phyloP scores from a whole-genome alignment of 2,329 filamentous ascomycete species.

The Colletotrichum ledebouriae region DNA sequence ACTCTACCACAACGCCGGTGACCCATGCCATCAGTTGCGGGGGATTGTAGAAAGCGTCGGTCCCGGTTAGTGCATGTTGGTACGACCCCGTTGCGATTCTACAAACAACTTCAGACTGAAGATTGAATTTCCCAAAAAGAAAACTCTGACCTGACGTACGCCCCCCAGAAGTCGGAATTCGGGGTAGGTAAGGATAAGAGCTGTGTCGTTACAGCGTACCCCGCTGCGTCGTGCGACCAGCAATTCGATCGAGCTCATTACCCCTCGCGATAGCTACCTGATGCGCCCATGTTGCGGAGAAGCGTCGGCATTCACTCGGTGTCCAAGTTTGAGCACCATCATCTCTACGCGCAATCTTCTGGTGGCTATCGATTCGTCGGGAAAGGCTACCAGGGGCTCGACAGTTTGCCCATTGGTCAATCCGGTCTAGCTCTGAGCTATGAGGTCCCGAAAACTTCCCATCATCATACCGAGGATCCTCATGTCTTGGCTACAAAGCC shows the following conservation, averaged over 20 bases:
- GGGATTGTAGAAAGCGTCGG: no score
- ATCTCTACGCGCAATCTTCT: neutral
- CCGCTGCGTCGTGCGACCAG: slow-evolving; percentile 28
- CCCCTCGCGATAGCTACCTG: slow-evolving; percentile 18
- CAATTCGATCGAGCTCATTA: slow-evolving; percentile 21
- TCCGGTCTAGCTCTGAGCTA: slow-evolving; percentile 1
- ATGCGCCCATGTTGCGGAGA: slow-evolving; percentile 25
- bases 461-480: neutral
- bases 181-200: slow-evolving; percentile 3
- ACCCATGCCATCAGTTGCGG: no score
- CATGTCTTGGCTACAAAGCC: neutral
- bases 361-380: neutral
- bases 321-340: neutral
- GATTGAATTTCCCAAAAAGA: no score
- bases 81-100: no score
- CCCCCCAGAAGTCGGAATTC: slow-evolving; percentile 6
- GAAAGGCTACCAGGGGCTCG: neutral
- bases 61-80: no score
- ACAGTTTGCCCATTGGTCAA: slow-evolving; percentile 26
- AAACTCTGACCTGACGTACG: no score
- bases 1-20: slow-evolving; percentile 29
- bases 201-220: slow-evolving; percentile 24
- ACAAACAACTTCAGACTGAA: no score
- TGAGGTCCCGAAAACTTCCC: slow-evolving; percentile 4
- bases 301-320: slow-evolving; percentile 37